Evolutionary conservation across 495 filamentous ascomycete species (phyloP).

Genomic region (Chaetomium cochliodes): DNA sequence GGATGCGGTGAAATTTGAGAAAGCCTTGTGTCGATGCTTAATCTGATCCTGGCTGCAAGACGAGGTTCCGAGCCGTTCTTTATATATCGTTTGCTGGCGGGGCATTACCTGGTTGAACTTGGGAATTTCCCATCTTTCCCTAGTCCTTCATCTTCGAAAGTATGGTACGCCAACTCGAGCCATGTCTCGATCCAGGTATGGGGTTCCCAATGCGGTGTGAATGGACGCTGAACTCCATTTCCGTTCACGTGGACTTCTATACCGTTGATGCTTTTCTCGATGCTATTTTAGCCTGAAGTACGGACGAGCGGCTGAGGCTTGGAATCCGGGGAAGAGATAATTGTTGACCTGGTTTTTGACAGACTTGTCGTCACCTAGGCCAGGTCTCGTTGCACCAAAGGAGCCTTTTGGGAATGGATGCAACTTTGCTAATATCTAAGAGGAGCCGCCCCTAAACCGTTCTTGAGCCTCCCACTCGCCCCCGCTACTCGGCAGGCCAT

Average conservation of each 20-base stretch:
- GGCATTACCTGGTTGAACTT: background rate
- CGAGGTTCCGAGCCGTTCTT: background rate
- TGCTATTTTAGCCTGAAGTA: conserved; percentile 15
- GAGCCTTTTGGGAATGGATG: background rate
- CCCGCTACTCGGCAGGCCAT: background rate
- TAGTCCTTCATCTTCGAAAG: background rate
- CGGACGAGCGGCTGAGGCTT: conserved; percentile 12
- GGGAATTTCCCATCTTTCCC: background rate
- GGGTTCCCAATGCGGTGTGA: background rate
- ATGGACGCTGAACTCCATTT: background rate
- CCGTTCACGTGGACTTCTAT: background rate
- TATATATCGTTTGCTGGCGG: background rate
- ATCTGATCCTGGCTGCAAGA: background rate
- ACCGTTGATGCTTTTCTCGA: background rate
- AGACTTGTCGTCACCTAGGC: background rate
- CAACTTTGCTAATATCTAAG: background rate
- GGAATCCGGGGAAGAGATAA: background rate
- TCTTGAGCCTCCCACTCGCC: background rate
- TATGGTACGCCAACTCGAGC: background rate
- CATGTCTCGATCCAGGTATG: background rate
- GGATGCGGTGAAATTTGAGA: background rate
- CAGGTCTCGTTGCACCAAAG: background rate
- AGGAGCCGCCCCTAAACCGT: background rate
- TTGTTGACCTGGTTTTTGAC: background rate
- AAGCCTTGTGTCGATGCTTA: background rate